A percentile compares a stretch with the other conserved stretches of the same genome.
These are phyloP conservation scores for Echinochloa phyllopogon DNA, from an alignment of 176 grass and related monocot species.

Conservation along the genomic window DNA sequence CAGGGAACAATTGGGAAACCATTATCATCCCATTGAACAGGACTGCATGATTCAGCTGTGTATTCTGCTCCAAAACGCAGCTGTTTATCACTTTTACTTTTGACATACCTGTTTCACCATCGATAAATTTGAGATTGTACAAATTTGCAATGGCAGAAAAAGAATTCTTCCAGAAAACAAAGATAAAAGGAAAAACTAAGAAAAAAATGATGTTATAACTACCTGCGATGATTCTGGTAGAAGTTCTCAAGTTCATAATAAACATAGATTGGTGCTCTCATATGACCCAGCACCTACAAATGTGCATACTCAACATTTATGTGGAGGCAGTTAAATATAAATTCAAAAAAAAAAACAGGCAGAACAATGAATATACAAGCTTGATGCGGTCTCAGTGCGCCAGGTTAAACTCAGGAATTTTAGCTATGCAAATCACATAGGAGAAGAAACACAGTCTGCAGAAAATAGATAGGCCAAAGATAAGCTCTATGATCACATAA, in stretches of 20 bases:
- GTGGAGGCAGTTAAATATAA: background rate
- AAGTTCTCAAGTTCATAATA: constrained; percentile 97
- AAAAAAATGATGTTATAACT: constrained; percentile 29
- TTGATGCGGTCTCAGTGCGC: background rate
- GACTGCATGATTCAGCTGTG: constrained; percentile 60
- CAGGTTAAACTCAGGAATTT: constrained; percentile 11
- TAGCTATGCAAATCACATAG: background rate
- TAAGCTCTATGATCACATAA: constrained; percentile 29
- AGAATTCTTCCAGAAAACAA: background rate
- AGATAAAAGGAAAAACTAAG: constrained; percentile 6
- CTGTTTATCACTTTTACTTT: constrained; percentile 91
- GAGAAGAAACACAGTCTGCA: background rate
- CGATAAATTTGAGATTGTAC: constrained; percentile 13
- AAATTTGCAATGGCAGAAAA: background rate
- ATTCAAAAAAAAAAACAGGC: constrained; percentile 9
- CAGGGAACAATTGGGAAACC: constrained; percentile 85
- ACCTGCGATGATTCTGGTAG: constrained; percentile 98
- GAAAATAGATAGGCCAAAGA: constrained; percentile 15
- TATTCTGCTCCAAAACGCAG: constrained; percentile 62
- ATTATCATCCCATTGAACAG: constrained; percentile 56
- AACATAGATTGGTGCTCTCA: constrained; percentile 90
- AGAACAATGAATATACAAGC: background rate
- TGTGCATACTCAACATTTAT: constrained; percentile 24
- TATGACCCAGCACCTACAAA: constrained; percentile 70
- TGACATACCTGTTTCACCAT: constrained; percentile 68